phyloP scores from a whole-genome alignment of 176 grass and related monocot genomes.

The Carex parvula region DNA sequence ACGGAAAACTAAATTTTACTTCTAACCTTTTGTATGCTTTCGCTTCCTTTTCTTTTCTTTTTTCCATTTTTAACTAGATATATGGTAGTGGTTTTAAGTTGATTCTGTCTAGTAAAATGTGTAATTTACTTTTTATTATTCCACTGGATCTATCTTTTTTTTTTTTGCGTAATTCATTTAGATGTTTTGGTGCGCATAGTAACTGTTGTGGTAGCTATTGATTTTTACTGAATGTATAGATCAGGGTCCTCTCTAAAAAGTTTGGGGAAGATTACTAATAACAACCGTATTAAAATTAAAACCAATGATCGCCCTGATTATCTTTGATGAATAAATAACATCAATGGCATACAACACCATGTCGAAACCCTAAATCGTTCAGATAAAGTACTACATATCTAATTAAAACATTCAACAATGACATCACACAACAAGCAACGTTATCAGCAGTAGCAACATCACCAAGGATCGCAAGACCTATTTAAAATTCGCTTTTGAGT shows the following conservation, averaged over 20 bases:
- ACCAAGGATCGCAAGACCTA: too few relatives aligned
- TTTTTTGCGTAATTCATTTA: not conserved
- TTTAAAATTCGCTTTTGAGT: too few relatives aligned
- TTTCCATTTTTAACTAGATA: not conserved
- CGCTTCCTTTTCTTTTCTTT: not conserved
- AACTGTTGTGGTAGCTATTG: not conserved
- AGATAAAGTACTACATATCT: not conserved
- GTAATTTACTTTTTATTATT: not conserved
- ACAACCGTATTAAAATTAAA: not conserved
- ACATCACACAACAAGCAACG: not conserved
- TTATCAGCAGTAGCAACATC: not conserved
- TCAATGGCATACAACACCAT: not conserved
- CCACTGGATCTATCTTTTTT: not conserved
- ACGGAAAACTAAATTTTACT: conserved; percentile 44
- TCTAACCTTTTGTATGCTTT: not conserved
- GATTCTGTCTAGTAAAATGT: not conserved
- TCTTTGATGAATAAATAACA: not conserved
- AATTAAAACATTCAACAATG: not conserved
- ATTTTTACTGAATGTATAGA: too few relatives aligned
- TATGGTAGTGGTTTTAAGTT: not conserved
- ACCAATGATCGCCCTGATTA: not conserved
- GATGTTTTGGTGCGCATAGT: not conserved
- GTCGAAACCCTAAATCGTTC: not conserved
- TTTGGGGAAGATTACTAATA: not conserved
- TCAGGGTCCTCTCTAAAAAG: not conserved